These are phyloP conservation scores for Nemania sp. DNA, from an alignment of 2,329 filamentous ascomycete species.

Conservation along the genomic window DNA sequence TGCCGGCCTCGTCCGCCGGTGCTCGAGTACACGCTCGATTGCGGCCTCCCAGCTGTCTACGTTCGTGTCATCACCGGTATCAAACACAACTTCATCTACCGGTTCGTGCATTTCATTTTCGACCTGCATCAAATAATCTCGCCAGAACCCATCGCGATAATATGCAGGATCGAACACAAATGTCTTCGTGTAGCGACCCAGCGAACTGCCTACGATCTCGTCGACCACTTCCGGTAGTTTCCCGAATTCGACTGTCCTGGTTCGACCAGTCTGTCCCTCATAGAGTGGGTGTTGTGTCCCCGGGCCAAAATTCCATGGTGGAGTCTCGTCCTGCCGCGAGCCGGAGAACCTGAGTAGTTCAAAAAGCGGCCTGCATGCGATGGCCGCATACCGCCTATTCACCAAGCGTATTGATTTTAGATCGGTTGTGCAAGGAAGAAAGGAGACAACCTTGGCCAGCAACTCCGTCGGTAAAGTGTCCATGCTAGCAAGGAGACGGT, in stretches of 20 bases:
- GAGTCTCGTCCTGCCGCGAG: conserved; percentile 4
- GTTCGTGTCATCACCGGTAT: background rate
- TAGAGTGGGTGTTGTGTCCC: background rate
- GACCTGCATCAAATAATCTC: conserved; percentile 14
- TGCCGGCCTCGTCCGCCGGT: conserved; percentile 6
- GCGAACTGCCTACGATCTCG: conserved; percentile 16
- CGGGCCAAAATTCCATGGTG: conserved; percentile 12
- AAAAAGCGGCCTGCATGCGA: conserved; percentile 21
- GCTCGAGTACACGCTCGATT: conserved; percentile 4
- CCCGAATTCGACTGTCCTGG: conserved; percentile 18
- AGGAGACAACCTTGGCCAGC: conserved; percentile 6
- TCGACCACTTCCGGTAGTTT: conserved; percentile 13
- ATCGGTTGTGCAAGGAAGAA: conserved; percentile 11
- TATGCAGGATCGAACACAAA: conserved; percentile 26
- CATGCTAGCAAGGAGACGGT: conserved; percentile 1
- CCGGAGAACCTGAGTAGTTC: conserved; percentile 20
- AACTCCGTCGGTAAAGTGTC: conserved; percentile 21
- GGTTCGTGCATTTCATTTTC: conserved; percentile 18
- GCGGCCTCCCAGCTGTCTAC: conserved; percentile 4
- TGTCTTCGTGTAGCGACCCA: conserved; percentile 14
- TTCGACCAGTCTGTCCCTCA: conserved; percentile 7
- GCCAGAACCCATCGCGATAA: conserved; percentile 22
- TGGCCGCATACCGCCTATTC: conserved; percentile 14
- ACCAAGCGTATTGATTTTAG: conserved; percentile 20
- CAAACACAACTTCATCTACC: conserved; percentile 12